These are phyloP conservation scores for Cryptococcus sp. DNA, from an alignment of 1,284 basidiomycete genomes.

Conservation along the genomic window DNA sequence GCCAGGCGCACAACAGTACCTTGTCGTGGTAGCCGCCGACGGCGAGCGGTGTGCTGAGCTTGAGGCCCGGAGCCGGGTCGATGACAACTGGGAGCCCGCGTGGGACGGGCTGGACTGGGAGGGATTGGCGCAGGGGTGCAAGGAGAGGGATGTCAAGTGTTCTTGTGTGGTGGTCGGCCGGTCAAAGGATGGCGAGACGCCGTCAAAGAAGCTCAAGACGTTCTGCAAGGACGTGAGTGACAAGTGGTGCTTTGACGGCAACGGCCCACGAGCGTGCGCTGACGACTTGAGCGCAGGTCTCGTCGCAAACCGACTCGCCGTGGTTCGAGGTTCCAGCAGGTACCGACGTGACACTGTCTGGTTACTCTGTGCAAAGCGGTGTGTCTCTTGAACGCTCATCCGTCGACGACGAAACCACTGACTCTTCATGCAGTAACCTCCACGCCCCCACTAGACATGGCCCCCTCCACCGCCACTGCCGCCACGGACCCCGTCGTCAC, in stretches of 20 bases:
- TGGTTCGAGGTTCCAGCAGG: conserved; percentile 26
- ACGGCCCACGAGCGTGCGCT: not conserved
- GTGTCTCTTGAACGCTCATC: not conserved
- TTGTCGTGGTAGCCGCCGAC: conserved; percentile 13
- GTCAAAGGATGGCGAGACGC: not conserved
- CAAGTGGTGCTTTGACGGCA: not conserved
- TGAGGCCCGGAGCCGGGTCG: not conserved
- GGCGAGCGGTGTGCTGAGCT: not conserved
- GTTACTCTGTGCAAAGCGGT: conserved; percentile 20
- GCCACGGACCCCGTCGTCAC: not conserved
- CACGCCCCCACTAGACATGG: conserved; percentile 12
- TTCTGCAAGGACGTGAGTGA: conserved; percentile 20
- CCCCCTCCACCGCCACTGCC: conserved; percentile 11
- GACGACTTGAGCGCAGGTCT: conserved; percentile 7
- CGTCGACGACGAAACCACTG: not conserved
- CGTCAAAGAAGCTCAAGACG: conserved; percentile 8
- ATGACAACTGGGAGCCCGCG: conserved; percentile 11
- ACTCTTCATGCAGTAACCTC: not conserved
- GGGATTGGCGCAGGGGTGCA: conserved; percentile 2
- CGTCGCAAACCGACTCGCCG: conserved; percentile 11
- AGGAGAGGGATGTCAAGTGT: conserved; percentile 12
- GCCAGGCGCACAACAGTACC: conserved; percentile 8
- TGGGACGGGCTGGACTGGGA: conserved; percentile 20
- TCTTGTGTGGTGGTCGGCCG: conserved; percentile 15
- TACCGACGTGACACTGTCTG: conserved; percentile 15